Base-by-base conservation (phyloP, 805 yeast genomes). In the Candida caryicola region DNA sequence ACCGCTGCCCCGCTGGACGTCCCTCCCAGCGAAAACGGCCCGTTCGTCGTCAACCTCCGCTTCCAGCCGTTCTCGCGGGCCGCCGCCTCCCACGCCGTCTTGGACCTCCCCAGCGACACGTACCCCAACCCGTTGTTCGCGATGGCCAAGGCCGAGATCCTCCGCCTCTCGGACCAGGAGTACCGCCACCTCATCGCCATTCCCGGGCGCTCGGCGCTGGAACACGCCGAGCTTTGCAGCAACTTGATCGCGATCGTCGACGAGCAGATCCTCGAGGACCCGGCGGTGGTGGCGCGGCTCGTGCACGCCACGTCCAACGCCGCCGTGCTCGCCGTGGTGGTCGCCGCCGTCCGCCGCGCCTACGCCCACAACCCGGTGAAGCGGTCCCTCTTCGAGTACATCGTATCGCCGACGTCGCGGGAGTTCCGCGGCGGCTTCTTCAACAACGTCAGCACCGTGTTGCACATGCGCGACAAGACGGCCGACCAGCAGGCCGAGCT, bases 61-160 rank as follows among this genome's bases (percentile, higher is more conserved):
- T 31, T 38, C 10, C 34, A 37, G 19, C 48, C 51, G n/a, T 54
- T 54, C 31, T 39, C 52, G 7, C 37, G 41, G 13, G 17, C 30
- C 7, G 9, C 15, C 12, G 21, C 17, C 8, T 17, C 25, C 21
- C 23, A 41, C 29, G 41, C 36, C 41, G 41, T 35, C 23, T 27
- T 36, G 29, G 37, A 31, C 5, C 29, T 57, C 15, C 54, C 56
- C 4, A 26, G 30, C 15, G 54, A 57, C 31, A 43, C 55, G 4
- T 53, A 50, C 39, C 65, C 66, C 4, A 66, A 67, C 33, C 72
- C 74, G 3, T 52, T 68, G 25, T 59, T 51, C 36, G 36, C 48
- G 12, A 55, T 63, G 57, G 27, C 48, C 12, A 55, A 57, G 30
- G 48, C 46, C 1, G 58, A 64, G 31, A 37, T 68, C 1, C 23